Evolutionary conservation across 768 basidiomycete species (phyloP), one percentile per base, ranked within the genome.

Genomic region (Cyclocybe cylindracea): DNA sequence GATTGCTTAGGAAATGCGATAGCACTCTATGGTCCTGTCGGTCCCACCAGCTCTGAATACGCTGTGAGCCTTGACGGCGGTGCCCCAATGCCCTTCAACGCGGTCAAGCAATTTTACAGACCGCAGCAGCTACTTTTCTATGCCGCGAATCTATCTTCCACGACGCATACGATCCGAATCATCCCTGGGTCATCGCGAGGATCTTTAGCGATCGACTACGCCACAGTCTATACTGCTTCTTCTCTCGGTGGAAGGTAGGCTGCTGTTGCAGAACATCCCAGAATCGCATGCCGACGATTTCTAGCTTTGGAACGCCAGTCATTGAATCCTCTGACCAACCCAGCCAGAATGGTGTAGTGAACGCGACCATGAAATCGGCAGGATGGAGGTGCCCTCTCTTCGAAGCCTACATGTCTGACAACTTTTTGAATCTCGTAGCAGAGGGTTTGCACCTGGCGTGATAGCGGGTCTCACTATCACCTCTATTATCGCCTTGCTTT

Each of bases 11-110:
- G 72, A 46, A 53, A 66, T 61, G 61, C 67, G 51, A 46, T 79
- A 41, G 59, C 70, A 8, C 60, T 78, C 19, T 75, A 69, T 39
- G 78, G 79, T 6, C 44, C 74, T 9, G 69, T 77, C 10, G 68
- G 69, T 10, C 66, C 68, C 7, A 60, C 61, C 13, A 63, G 69
- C 7, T 63, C 64, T 1, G 33, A 56, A 8, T 76, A 70, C 56
- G 53, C 60, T 19, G 70, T 70, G 3, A 56, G 61, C 32, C 31
- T 74, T 19, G 70, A 76, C 35, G 56, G 54, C 29, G 51, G 40
- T 10, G 31, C 43, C 1, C 48, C 62, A 1, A 38, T 53, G 6
- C 60, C 59, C 19, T 61, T 59, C 46, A 58, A 61, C 1, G 54
- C 67, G 16, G 55, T 50, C 14, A 54, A 58, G 44, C 37, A 54